phyloP scores from a whole-genome alignment of 2,329 filamentous ascomycete species.

The Chaetomium strumarium region DNA sequence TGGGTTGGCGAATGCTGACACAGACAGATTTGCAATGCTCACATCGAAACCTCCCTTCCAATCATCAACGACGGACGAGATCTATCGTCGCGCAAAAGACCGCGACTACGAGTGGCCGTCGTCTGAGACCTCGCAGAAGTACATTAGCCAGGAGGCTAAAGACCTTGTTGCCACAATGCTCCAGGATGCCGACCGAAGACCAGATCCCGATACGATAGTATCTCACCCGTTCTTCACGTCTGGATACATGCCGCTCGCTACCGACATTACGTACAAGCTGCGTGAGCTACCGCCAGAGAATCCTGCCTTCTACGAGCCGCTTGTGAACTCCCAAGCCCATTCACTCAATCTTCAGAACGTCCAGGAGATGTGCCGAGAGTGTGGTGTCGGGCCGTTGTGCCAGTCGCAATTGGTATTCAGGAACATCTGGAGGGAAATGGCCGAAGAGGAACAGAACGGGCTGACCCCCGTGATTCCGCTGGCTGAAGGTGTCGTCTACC shows the following conservation, averaged over 20 bases:
- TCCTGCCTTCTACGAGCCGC: conserved; percentile 51
- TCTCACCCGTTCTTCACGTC: conserved; percentile 74
- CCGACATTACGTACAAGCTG: conserved; percentile 54
- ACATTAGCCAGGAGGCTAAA: conserved; percentile 69
- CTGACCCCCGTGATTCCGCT: conserved; percentile 59
- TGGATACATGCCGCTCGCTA: conserved; percentile 62
- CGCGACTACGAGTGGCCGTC: conserved; percentile 77
- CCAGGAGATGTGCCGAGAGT: conserved; percentile 51
- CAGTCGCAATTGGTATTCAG: conserved; percentile 43
- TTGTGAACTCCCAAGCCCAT: conserved; percentile 38
- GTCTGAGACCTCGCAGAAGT: conserved; percentile 57
- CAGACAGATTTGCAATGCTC: conserved; percentile 78
- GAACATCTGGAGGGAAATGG: conserved; percentile 60
- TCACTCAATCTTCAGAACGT: conserved; percentile 46
- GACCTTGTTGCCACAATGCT: conserved; percentile 72
- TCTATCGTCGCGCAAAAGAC: conserved; percentile 65
- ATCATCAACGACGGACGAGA: conserved; percentile 80
- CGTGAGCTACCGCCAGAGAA: conserved; percentile 52
- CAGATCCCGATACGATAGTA: conserved; percentile 71
- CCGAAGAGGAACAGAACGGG: conserved; percentile 61
- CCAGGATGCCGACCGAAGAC: conserved; percentile 67
- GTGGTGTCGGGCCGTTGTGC: conserved; percentile 53
- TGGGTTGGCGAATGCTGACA: conserved; percentile 19
- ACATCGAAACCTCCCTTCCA: conserved; percentile 96
- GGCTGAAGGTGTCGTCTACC: conserved; percentile 56